phyloP scores from a whole-genome alignment of 805 yeast genomes.

The Zygotorulaspora chibaensis region DNA sequence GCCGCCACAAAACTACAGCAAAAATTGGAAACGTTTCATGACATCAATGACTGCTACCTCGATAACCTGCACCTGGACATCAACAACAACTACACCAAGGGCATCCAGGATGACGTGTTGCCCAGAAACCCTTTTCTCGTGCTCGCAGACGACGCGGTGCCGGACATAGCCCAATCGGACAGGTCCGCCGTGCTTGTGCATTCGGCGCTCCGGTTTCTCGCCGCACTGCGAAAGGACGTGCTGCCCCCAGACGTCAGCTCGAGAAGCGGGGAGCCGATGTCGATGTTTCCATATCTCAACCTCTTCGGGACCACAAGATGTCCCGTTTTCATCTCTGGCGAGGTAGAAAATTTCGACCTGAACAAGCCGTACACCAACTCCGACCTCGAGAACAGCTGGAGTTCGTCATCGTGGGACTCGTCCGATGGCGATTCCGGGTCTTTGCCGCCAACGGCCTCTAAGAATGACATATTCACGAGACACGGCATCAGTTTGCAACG shows the following conservation, averaged over 20 bases:
- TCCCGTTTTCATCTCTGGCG: constrained; percentile 37
- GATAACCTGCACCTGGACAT: constrained; percentile 44
- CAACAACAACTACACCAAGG: constrained; percentile 50
- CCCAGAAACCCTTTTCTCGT: constrained; percentile 78
- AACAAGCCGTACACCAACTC: constrained; percentile 44
- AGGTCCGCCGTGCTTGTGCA: constrained; percentile 63
- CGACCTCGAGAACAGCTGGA: constrained; percentile 37
- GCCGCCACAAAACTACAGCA: constrained; percentile 46
- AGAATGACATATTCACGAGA: constrained; percentile 18
- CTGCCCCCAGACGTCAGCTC: constrained; percentile 58
- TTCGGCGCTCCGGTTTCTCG: constrained; percentile 62
- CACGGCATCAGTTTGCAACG: constrained; percentile 72
- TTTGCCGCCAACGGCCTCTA: constrained; percentile 1
- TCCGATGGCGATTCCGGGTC: constrained; percentile 3
- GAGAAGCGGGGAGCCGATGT: constrained; percentile 45
- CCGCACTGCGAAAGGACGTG: constrained; percentile 50
- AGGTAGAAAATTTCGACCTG: constrained; percentile 34
- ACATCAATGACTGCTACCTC: constrained; percentile 47
- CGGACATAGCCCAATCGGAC: constrained; percentile 58
- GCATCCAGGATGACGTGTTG: constrained; percentile 57
- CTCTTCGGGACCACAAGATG: constrained; percentile 66
- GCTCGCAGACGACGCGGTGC: constrained; percentile 68
- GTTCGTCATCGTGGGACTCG: not conserved
- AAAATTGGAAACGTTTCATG: constrained; percentile 48
- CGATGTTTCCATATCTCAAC: constrained; percentile 65